These are phyloP conservation scores for Afroboletus lepidellus DNA, from an alignment of 1,284 basidiomycete species.

Conservation along the genomic window DNA sequence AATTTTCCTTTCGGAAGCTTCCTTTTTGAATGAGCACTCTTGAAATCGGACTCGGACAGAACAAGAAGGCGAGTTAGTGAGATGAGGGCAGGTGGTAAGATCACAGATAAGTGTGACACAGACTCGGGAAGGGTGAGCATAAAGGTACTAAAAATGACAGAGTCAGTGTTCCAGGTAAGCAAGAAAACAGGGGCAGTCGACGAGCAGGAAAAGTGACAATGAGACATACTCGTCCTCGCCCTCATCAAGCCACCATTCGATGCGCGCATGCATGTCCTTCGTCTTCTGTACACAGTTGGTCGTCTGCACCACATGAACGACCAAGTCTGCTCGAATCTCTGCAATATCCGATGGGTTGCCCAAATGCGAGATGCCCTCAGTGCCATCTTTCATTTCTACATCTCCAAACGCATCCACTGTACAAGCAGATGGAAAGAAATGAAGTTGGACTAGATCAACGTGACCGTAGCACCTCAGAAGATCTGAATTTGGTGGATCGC, in stretches of 20 bases:
- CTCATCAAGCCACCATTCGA: slow-evolving; percentile 90
- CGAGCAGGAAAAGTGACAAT: background rate
- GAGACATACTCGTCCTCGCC: slow-evolving; percentile 84
- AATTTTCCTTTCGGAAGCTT: slow-evolving; percentile 76
- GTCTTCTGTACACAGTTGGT: slow-evolving; percentile 12
- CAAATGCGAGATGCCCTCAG: slow-evolving; percentile 3
- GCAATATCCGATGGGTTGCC: slow-evolving; percentile 87
- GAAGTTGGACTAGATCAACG: slow-evolving; percentile 73
- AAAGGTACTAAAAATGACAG: slow-evolving; percentile 14
- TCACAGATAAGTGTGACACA: slow-evolving; percentile 39
- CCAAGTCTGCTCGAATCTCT: slow-evolving; percentile 80
- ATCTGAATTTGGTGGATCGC: slow-evolving; percentile 92
- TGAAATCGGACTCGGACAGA: slow-evolving; percentile 62
- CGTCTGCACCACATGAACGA: slow-evolving; percentile 51
- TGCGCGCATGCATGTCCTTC: slow-evolving; percentile 46
- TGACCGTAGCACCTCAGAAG: slow-evolving; percentile 93
- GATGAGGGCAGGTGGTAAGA: slow-evolving; percentile 59
- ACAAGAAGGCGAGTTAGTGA: slow-evolving; percentile 73
- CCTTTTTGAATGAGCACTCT: slow-evolving; percentile 60
- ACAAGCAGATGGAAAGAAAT: slow-evolving; percentile 12
- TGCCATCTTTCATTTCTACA: slow-evolving; percentile 12
- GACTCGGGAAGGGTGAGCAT: slow-evolving; percentile 13
- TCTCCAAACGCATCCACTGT: slow-evolving; percentile 38
- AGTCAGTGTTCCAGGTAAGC: slow-evolving; percentile 6
- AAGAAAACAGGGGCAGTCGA: background rate